Evolutionary conservation across 768 basidiomycete genomes (phyloP), one percentile per base, ranked within the genome.

Genomic region (Sistotremastrum suecicum): DNA sequence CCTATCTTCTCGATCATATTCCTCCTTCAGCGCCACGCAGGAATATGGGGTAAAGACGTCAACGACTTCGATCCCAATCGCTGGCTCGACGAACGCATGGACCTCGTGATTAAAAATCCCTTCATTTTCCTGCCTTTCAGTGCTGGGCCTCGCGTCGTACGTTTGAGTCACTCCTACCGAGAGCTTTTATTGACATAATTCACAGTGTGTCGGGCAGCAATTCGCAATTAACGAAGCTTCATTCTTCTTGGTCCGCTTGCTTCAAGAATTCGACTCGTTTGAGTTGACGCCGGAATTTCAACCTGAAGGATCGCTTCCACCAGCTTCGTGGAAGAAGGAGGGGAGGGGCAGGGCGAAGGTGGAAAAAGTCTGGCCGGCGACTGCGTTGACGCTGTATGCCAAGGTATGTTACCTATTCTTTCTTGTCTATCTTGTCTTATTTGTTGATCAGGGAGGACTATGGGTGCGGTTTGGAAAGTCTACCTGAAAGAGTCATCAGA

Each of bases 61-160:
- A 31, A 58, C 11, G 51, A 64, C 41, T 81, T 80, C 51, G 78
- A 81, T 53, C 80, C 79, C 0, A 75, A 79, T 51, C 66, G 80
- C 10, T 83, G 76, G 65, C 56, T 80, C 39, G 79, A 82, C 46
- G 66, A 68, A 7, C 65, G 79, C 32, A 51, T 75, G 5, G 65
- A 67, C 46, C 70, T 75, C 47, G 62, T 78, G 12, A 64, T 62
- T 0, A 66, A 69, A 2, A 80, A 80, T 49, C 77, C 78, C 1
- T 79, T 73, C 64, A 81, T 83, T 49, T 82, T 81, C 58, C 60
- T 75, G 4, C 78, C 80, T 0, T 81, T 81, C 62, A 79, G 79
- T 48, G 77, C 76, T 0, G 80, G 76, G 1, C 80, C 78, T 4
- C 65, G 80, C 7, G 75, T 78, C 49, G 35, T 28, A 37, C 46